Base-by-base conservation (phyloP, 495 filamentous ascomycete genomes). In the Trichoderma reesei region DNA sequence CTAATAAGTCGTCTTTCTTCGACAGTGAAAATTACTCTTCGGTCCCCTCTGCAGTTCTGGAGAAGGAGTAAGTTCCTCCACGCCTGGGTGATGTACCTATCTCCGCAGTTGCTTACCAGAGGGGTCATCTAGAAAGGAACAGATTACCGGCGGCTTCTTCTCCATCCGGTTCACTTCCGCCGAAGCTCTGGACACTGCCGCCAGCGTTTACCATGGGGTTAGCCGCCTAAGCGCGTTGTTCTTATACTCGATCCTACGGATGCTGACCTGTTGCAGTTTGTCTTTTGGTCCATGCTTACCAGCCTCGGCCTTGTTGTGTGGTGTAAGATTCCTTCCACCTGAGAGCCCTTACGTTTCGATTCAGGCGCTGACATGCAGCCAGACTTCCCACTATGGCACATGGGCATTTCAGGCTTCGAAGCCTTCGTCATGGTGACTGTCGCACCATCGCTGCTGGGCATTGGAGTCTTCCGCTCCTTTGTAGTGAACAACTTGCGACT, bases 331-430 rank as follows among this genome's bases (percentile, higher is more conserved):
- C 42, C 65, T 18, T 34, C 20, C 41, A 59, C 10, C 66, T 4
- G 8, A 31, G 31, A 34, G 41, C 31, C 51, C 64, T 72, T 26
- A 26, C 26, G 26, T 26, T 26, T 26, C 26, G 26, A 26, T 26
- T 26, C 26, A 26, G 26, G 72, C 48, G 77, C 70, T 36, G 64
- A 62, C 2, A 38, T 18, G 8, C 7, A 61, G 1, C 54, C 66
- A 92, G 90, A 96, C 72, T 99, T 99, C 71, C 94, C 94, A 16
- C 83, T 99, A n/a, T 99, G 95, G 95, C 86, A 97, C 73, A 98
- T 99, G 95, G 95, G 95, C 64, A 92, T 99, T 65, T 99, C 95
- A 8, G 95, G 95, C 64, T 97, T 96, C 67, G 95, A 99, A 76
- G 87, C 87, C 34, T 80, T 93, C 66, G 85, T 99, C 73, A 85